Conservation (phyloP, 2,329 filamentous ascomycete genomes). For the Trichoderma cornu-damae region DNA sequence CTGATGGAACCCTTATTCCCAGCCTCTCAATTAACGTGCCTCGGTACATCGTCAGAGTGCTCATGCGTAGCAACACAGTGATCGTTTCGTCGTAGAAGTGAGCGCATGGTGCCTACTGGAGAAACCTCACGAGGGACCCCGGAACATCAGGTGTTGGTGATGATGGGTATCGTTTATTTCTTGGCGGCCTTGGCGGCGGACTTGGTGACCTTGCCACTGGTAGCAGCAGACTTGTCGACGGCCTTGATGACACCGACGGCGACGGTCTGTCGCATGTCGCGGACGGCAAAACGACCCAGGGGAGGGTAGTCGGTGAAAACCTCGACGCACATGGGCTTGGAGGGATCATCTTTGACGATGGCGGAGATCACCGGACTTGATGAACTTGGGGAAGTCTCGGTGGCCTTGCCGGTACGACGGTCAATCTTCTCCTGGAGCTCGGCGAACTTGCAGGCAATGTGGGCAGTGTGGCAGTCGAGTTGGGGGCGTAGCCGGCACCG, state of each 20-base stretch:
- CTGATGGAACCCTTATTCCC: slow-evolving; percentile 36
- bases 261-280: slow-evolving; percentile 92
- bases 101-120: slow-evolving; percentile 32
- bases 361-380: slow-evolving; percentile 99
- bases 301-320: slow-evolving; percentile 99
- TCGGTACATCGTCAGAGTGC: slow-evolving; percentile 39
- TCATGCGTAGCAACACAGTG: slow-evolving; percentile 42
- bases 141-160: slow-evolving; percentile 25
- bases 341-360: slow-evolving; percentile 99
- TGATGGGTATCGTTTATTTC: slow-evolving; percentile 53
- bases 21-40: slow-evolving; percentile 42
- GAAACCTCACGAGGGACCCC: slow-evolving; percentile 24
- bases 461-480: slow-evolving; percentile 99
- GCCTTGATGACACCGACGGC: slow-evolving; percentile 94
- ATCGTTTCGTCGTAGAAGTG: slow-evolving; percentile 45
- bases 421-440: slow-evolving; percentile 99
- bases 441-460: slow-evolving; percentile 99
- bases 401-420: slow-evolving; percentile 98
- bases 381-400: slow-evolving; percentile 95
- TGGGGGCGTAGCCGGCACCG: slow-evolving; percentile 97
- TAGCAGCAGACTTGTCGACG: slow-evolving; percentile 59
- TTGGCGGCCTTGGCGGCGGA: slow-evolving; percentile 68
- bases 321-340: slow-evolving; percentile 99
- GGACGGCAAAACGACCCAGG: slow-evolving; percentile 99
- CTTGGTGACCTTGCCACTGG: slow-evolving; percentile 63